Conservation (phyloP, 2,329 filamentous ascomycete genomes). For the Arthrocladium fulminans region DNA sequence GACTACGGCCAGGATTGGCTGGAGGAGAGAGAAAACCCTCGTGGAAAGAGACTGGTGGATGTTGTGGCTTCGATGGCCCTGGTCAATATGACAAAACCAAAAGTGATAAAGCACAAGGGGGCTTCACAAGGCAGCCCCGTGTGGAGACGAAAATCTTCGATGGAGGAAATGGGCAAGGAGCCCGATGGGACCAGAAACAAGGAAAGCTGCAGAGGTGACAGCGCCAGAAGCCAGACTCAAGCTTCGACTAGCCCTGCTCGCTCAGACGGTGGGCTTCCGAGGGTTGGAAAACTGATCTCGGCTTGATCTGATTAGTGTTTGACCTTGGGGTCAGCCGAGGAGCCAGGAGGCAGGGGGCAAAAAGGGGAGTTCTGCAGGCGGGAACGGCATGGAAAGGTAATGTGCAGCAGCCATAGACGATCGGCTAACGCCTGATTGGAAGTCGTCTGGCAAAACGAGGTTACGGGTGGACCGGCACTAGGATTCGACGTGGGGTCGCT, state of each 20-base stretch:
- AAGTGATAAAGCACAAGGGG: conserved; percentile 2
- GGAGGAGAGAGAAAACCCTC: neutral
- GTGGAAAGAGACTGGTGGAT: conserved; percentile 4
- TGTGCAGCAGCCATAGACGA: neutral
- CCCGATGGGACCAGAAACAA: neutral
- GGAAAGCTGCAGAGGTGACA: neutral
- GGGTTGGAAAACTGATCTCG: neutral
- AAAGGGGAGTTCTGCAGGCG: neutral
- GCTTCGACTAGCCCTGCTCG: conserved; percentile 2
- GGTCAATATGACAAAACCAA: conserved; percentile 2
- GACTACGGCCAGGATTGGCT: conserved; percentile 6
- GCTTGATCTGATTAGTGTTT: conserved; percentile 6
- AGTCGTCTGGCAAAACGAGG: neutral
- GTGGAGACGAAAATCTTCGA: neutral
- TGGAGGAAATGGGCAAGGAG: neutral
- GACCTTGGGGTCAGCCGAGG: neutral
- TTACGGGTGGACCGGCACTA: neutral
- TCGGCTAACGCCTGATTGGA: conserved; percentile 6
- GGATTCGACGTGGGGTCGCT: neutral
- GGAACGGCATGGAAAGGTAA: neutral
- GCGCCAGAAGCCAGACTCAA: neutral
- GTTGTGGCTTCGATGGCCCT: neutral
- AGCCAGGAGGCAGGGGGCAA: neutral
- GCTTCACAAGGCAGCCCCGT: neutral
- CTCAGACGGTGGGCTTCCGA: neutral